Evolutionary conservation across 345 rosid species (phyloP).

Genomic region (Acer campestre): DNA sequence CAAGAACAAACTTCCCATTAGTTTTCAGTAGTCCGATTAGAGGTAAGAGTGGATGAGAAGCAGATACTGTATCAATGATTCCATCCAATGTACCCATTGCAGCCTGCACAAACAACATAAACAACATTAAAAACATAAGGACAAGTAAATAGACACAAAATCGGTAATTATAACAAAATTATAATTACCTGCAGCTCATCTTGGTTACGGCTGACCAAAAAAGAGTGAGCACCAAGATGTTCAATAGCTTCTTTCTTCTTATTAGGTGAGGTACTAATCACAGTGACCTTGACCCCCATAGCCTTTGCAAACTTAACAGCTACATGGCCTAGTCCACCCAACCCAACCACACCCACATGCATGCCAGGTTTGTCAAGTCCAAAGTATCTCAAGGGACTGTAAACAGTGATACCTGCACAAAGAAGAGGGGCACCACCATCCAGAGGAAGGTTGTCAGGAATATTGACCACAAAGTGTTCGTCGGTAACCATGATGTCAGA

Average conservation of each 20-base stretch:
- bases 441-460: slow-evolving; percentile 51
- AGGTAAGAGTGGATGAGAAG: slow-evolving; percentile 50
- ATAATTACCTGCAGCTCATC: slow-evolving; percentile 45
- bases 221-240: slow-evolving; percentile 49
- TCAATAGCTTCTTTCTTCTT: slow-evolving; percentile 60
- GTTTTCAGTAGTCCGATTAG: slow-evolving; percentile 48
- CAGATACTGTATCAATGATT: slow-evolving; percentile 59
- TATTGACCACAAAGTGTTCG: slow-evolving; percentile 45
- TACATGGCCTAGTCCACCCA: slow-evolving; percentile 70
- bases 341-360: slow-evolving; percentile 68
- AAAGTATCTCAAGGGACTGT: slow-evolving; percentile 59
- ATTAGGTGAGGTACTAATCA: slow-evolving; percentile 54
- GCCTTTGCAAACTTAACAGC: slow-evolving; percentile 69
- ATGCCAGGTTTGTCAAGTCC: slow-evolving; percentile 48
- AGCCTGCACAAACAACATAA: slow-evolving; percentile 32
- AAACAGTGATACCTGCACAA: slow-evolving; percentile 74
- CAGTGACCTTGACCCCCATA: slow-evolving; percentile 57
- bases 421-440: slow-evolving; percentile 64
- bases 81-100: slow-evolving; percentile 72
- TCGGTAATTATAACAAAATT: neutral
- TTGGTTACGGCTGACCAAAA: slow-evolving; percentile 46
- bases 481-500: slow-evolving; percentile 54
- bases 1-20: slow-evolving; percentile 52
- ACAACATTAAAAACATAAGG: neutral
- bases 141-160: no score